Evolutionary conservation across 1,139 yeast genomes (phyloP).

Genomic region (Kazachstania sp.): DNA sequence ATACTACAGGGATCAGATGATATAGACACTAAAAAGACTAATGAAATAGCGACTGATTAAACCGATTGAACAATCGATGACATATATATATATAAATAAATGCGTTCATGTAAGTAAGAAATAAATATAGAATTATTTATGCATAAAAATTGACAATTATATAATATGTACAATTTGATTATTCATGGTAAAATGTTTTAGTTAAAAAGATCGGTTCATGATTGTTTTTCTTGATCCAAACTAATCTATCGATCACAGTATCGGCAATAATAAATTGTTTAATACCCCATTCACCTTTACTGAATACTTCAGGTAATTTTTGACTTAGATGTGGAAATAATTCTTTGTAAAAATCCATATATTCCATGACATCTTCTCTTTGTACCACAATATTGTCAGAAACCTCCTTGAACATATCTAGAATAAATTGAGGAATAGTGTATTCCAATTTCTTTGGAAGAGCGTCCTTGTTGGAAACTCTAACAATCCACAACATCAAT

Average conservation of each 20-base stretch:
- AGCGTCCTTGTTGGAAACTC: constrained; percentile 43
- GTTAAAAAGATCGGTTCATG: constrained; percentile 53
- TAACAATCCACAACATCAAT: constrained; percentile 53
- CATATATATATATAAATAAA: neutral
- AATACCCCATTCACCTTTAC: constrained; percentile 55
- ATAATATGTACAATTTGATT: neutral
- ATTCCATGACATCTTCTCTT: constrained; percentile 47
- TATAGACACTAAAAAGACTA: neutral
- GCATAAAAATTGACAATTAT: neutral
- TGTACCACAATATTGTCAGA: constrained; percentile 35
- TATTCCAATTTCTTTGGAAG: constrained; percentile 31
- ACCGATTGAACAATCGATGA: neutral
- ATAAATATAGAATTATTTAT: neutral
- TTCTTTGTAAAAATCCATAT: constrained; percentile 44
- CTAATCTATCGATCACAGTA: constrained; percentile 47
- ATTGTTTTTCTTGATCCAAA: constrained; percentile 51
- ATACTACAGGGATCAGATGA: constrained; percentile 4
- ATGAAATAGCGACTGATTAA: neutral
- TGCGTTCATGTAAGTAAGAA: neutral
- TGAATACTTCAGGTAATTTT: constrained; percentile 55
- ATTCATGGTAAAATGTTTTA: constrained; percentile 7
- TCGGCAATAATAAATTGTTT: constrained; percentile 53
- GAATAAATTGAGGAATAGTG: constrained; percentile 48
- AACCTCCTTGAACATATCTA: constrained; percentile 37
- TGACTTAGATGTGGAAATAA: constrained; percentile 46